These are phyloP conservation scores for Isatis tinctoria DNA, from an alignment of 345 rosid species.

Conservation along the genomic window DNA sequence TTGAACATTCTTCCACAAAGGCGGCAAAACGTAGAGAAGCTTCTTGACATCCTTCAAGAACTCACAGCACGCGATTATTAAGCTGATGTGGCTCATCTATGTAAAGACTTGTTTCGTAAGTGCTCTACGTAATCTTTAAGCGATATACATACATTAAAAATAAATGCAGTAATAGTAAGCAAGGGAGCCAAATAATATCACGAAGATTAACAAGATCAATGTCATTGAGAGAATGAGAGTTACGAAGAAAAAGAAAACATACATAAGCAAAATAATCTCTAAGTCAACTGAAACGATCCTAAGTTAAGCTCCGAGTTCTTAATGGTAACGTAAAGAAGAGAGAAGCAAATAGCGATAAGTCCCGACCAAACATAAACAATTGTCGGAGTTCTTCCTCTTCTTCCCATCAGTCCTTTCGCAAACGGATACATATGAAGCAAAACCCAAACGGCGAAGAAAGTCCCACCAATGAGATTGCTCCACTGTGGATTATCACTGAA, in stretches of 20 bases:
- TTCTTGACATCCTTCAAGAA: not conserved
- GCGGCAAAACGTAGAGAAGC: not conserved
- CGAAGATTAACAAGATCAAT: not conserved
- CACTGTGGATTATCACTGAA: constrained; percentile 49
- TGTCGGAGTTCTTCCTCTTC: constrained; percentile 66
- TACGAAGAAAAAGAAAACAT: not conserved
- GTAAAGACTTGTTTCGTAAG: not conserved
- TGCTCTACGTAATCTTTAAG: not conserved
- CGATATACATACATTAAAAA: not conserved
- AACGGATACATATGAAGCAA: constrained; percentile 79
- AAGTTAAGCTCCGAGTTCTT: constrained; percentile 46
- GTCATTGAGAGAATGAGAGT: not conserved
- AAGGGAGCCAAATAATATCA: not conserved
- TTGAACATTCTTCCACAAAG: not conserved
- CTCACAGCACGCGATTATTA: not conserved
- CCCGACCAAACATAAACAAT: constrained; percentile 76
- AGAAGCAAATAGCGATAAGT: constrained; percentile 65
- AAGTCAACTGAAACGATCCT: constrained; percentile 52
- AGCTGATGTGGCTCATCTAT: not conserved
- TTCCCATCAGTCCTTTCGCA: constrained; percentile 79
- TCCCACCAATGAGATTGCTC: constrained; percentile 70
- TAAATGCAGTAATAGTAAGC: not conserved
- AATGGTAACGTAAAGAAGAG: constrained; percentile 71
- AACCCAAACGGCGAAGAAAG: constrained; percentile 83
- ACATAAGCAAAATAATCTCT: not conserved